Base-by-base conservation (phyloP, 2,329 filamentous ascomycete genomes). In the Escovopsis sp. region DNA sequence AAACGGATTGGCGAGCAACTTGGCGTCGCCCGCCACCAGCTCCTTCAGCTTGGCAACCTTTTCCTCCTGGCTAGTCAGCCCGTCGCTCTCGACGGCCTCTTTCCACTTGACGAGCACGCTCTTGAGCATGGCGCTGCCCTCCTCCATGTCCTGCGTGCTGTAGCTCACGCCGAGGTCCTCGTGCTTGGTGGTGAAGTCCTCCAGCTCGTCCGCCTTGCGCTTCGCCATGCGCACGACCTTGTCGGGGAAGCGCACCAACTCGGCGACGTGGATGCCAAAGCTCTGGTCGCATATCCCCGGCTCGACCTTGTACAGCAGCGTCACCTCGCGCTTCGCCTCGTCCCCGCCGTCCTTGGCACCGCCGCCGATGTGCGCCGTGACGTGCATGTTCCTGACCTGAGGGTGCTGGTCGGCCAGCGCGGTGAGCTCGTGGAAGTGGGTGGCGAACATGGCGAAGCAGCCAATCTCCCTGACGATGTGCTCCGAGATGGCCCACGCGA, bases 181-280 rank as follows among this genome's bases (percentile, higher is more conserved):
- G 53, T 85, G 78, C 64, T 87, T 88, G 40, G 75, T 75, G 0
- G 84, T 83, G 54, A 98, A 98, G 59, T 98, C 91, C 60, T 98
- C 91, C 33, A 98, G 72, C 69, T 98, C 93, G 60, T 96, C 91
- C 0, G 91, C 91, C 67, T 98, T 98, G 53, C 91, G 77, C 66
- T 94, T 94, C n/a, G 91, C 91, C 93, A 98, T 98, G 49, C 87
- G 86, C 47, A 98, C 84, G 12, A 98, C 93, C 66, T 98, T 98
- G 53, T 86, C 81, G 0, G 91, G 91, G 66, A 98, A 98, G 37
- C 88, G 79, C 18, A 98, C 91, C 6, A 98, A 74, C 65, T 98
- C 91, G 1, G 91, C 91, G 12, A 98, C 93, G 63, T 98, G 91
- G 53, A 98, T 98, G 53, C 91, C 91, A 60, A 98, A 98, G 45